These are phyloP conservation scores for Trichoderma semiorbis DNA, from an alignment of 2,329 filamentous ascomycete species.

Conservation along the genomic window DNA sequence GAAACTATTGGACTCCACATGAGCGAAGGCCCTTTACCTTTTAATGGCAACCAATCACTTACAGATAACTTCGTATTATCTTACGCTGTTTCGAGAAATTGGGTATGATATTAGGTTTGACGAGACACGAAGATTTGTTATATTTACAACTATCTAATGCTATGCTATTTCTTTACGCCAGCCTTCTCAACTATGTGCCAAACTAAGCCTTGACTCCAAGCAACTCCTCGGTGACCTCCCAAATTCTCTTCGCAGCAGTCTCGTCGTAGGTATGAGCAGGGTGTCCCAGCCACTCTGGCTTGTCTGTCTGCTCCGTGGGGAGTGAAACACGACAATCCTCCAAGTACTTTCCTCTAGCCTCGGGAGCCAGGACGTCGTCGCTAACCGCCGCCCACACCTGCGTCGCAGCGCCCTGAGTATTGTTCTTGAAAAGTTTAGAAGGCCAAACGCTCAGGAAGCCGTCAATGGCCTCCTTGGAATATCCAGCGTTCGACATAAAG, in stretches of 20 bases:
- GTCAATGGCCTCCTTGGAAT: background rate
- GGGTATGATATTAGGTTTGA: background rate
- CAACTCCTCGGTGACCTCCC: constrained; percentile 6
- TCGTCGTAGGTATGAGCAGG: constrained; percentile 15
- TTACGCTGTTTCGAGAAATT: background rate
- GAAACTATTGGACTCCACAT: constrained; percentile 25
- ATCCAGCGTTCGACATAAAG: constrained; percentile 1
- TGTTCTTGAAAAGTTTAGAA: constrained; percentile 9
- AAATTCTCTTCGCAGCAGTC: constrained; percentile 10
- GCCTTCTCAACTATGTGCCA: background rate
- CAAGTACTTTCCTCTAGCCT: constrained; percentile 37
- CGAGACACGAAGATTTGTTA: background rate
- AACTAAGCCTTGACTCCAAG: constrained; percentile 6
- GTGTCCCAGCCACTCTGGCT: background rate
- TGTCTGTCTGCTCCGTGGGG: background rate
- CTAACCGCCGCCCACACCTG: constrained; percentile 40
- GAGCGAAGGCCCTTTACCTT: background rate
- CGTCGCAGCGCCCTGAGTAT: constrained; percentile 45
- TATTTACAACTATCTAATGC: background rate
- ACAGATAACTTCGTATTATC: background rate
- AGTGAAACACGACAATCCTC: constrained; percentile 27
- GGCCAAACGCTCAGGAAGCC: background rate
- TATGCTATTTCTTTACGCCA: background rate
- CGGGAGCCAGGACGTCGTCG: constrained; percentile 34
- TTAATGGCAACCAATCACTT: background rate